Evolutionary conservation across 1,139 yeast genomes (phyloP).

Genomic region (Debaryomycetaceae sp.): DNA sequence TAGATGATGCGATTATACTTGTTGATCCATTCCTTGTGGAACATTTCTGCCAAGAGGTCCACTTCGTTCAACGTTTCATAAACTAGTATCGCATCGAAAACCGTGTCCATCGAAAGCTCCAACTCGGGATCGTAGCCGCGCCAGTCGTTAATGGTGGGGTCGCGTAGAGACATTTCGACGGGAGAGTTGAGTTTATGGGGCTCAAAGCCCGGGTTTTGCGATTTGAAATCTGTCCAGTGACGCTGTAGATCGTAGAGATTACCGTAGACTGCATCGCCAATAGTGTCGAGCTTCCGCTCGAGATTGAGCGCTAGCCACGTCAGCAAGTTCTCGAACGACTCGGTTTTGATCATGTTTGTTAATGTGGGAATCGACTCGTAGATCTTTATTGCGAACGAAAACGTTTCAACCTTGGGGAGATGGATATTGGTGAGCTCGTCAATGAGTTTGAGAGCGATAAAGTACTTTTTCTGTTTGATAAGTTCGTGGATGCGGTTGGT

Average conservation of each 20-base stretch:
- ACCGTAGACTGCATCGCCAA: constrained; percentile 50
- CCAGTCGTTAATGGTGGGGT: constrained; percentile 35
- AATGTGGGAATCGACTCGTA: constrained; percentile 70
- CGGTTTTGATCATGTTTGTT: constrained; percentile 65
- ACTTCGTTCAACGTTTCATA: constrained; percentile 63
- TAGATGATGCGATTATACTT: constrained; percentile 66
- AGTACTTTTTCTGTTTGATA: constrained; percentile 64
- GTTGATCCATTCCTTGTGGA: constrained; percentile 62
- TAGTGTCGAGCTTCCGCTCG: constrained; percentile 48
- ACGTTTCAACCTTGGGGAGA: constrained; percentile 58
- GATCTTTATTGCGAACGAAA: constrained; percentile 65
- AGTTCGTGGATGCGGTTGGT: constrained; percentile 81
- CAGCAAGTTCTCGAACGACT: constrained; percentile 62
- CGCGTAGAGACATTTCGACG: constrained; percentile 66
- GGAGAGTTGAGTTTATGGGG: constrained; percentile 75
- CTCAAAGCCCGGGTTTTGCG: constrained; percentile 27
- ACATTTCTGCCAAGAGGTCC: constrained; percentile 47
- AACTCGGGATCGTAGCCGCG: constrained; percentile 35
- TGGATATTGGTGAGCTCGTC: constrained; percentile 64
- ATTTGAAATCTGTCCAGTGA: constrained; percentile 39
- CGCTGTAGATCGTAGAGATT: constrained; percentile 45
- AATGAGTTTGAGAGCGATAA: constrained; percentile 75
- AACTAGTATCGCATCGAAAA: constrained; percentile 77
- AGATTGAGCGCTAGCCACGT: constrained; percentile 58
- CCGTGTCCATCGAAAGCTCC: constrained; percentile 50